Evolutionary conservation across 2,329 filamentous ascomycete genomes (phyloP), one percentile per base, ranked within the genome.

Genomic region (Didymellaceae sp.): DNA sequence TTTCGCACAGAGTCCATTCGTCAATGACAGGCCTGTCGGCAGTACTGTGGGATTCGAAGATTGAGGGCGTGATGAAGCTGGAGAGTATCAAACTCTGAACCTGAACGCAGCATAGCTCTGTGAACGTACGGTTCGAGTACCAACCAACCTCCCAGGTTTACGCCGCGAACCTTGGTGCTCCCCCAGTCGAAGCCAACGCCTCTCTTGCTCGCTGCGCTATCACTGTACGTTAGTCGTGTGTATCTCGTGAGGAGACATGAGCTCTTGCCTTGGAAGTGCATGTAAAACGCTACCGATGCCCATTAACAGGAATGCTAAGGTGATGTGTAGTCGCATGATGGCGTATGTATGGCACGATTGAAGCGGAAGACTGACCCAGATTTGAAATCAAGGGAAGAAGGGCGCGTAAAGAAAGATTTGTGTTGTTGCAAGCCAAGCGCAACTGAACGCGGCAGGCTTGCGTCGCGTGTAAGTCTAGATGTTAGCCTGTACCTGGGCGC

Each of bases 51-150:
- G 65, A 57, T 53, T 74, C 61, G 63, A 83, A 84, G 49, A 84
- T 77, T 2, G 78, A 82, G 3, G 81, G 82, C 3, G 80, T 83
- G 54, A 84, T 84, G 77, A 80, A 83, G 1, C 69, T 71, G 39
- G 5, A n/a, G 11, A n/a, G 11, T 25, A 2, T 38, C 2, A 21
- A n/a, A n/a, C n/a, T n/a, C n/a, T n/a, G 6, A 6, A 8, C n/a
- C 4, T 26, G 9, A 16, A 13, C 4, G 5, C 20, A 5, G 7
- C 4, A 5, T 20, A 21, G 11, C 13, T 31, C 5, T n/a, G 42
- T 1, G 25, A 6, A 41, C 61, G 30, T 52, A 68, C 59, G 66
- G 59, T 51, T 72, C 69, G 4, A 70, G 51, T 5, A 72, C 66
- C 7, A 72, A 60, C 69, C 68, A 72, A 8, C 68, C 67, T 18